phyloP scores from a whole-genome alignment of 805 yeast genomes.

The Candida fluviatilis region DNA sequence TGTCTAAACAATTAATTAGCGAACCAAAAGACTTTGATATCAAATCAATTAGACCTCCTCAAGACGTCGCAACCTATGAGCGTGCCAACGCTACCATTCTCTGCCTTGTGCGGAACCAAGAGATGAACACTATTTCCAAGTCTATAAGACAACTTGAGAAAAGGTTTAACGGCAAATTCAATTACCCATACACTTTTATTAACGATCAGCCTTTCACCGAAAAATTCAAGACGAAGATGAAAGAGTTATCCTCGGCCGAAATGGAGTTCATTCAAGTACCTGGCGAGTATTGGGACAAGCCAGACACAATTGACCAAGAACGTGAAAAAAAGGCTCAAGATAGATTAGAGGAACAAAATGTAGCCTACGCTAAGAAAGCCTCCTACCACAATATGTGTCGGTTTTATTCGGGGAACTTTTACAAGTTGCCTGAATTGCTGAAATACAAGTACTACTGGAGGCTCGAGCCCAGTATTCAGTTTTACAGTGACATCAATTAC shows the following conservation, averaged over 20 bases:
- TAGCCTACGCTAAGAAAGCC: conserved; percentile 56
- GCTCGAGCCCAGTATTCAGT: conserved; percentile 69
- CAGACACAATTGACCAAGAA: conserved; percentile 47
- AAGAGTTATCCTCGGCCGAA: conserved; percentile 25
- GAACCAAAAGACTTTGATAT: conserved; percentile 47
- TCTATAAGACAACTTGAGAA: conserved; percentile 62
- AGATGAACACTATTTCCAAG: conserved; percentile 41
- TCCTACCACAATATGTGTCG: conserved; percentile 87
- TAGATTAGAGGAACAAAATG: conserved; percentile 34
- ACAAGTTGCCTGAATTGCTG: conserved; percentile 56
- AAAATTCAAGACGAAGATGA: conserved; percentile 46
- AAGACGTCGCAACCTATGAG: conserved; percentile 21
- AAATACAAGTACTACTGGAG: conserved; percentile 76
- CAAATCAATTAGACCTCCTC: conserved; percentile 24
- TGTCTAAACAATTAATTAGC: conserved; percentile 31
- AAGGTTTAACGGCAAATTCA: conserved; percentile 63
- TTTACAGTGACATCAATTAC: conserved; percentile 65
- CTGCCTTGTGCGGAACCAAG: conserved; percentile 69
- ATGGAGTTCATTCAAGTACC: conserved; percentile 41
- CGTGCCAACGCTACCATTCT: conserved; percentile 74
- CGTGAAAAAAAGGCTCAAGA: conserved; percentile 39
- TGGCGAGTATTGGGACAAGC: conserved; percentile 52
- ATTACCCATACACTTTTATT: conserved; percentile 77
- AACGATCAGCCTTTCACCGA: conserved; percentile 67
- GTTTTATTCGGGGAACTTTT: conserved; percentile 64